Evolutionary conservation across 805 yeast genomes (phyloP), one percentile per base, ranked within the genome.

Genomic region (Lachancea nothofagi): DNA sequence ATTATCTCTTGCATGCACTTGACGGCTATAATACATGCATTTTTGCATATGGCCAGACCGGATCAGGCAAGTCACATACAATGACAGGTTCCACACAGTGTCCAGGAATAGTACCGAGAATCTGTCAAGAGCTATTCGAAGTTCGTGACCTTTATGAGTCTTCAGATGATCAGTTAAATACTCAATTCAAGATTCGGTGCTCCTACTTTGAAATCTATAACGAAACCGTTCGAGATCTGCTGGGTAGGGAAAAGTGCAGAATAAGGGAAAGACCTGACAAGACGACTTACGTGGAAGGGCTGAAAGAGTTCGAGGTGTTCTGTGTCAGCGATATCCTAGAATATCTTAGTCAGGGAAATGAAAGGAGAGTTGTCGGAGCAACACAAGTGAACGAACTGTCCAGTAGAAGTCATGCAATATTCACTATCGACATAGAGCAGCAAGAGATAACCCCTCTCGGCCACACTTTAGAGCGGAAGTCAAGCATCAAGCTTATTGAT

Each of bases 41-140:
- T 1, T 87, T 90, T 66, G 95, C 97, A 0, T 90, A 93, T 59
- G 98, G 98, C 1, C 98, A 90, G 61, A 93, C 98, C 0, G 96
- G 93, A 0, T 82, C 97, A 0, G 98, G 98, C 3, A 90, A 90
- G 57, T 89, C 97, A 0, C 80, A 65, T 59, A 93, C 98, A 0
- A 93, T 90, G 97, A 74, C 87, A 1, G 66, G 71, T 14, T 20
- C 26, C 3, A n/a, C 39, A 5, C 26, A 32, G 25, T 10, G 13
- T 23, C 43, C 43, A 2, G 46, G 46, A 13, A 36, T 43, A 3
- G 37, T 43, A 5, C 42, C 43, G 4, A 33, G 42, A 21, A 22
- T 43, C 17, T 43, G 46, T 23, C 25, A 29, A 18, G 46, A 43
- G 14, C 36, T 43, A 2, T 43, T 43, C 26, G 46, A 40, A 14